Evolutionary conservation across 257 asterid genomes (phyloP).

Genomic region (Anisodus acutangulus): DNA sequence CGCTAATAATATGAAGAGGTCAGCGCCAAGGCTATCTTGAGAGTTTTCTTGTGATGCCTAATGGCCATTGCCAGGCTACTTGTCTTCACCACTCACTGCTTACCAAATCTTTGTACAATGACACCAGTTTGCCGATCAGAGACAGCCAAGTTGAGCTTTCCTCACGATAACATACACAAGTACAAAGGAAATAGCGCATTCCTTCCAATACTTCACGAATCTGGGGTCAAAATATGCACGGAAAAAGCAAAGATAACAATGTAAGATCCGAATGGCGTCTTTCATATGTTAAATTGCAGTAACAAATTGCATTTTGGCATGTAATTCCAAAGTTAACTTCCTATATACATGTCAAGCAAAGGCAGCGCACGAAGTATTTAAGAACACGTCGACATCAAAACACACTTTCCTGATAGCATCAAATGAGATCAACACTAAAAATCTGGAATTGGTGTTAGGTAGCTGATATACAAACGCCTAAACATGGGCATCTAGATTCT

Average conservation of each 20-base stretch:
- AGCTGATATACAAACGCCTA: constrained; percentile 3
- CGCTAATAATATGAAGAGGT: neutral
- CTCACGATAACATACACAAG: neutral
- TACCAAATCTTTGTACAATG: neutral
- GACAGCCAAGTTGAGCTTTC: neutral
- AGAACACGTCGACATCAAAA: neutral
- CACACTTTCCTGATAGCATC: neutral
- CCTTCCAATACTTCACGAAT: neutral
- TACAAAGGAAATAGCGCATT: neutral
- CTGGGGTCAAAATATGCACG: neutral
- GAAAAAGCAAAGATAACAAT: neutral
- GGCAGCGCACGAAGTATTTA: neutral
- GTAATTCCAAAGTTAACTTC: neutral
- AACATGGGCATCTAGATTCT: constrained; percentile 4
- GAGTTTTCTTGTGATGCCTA: neutral
- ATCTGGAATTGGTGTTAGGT: neutral
- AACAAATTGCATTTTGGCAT: neutral
- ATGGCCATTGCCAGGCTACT: neutral
- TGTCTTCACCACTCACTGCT: neutral
- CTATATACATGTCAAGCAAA: neutral
- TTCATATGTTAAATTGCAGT: neutral
- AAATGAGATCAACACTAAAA: neutral
- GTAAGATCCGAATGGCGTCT: neutral
- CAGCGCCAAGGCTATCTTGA: neutral
- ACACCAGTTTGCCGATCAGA: neutral